Evolutionary conservation across 2,329 filamentous ascomycete genomes (phyloP).

Genomic region (Talaromyces atroroseus): DNA sequence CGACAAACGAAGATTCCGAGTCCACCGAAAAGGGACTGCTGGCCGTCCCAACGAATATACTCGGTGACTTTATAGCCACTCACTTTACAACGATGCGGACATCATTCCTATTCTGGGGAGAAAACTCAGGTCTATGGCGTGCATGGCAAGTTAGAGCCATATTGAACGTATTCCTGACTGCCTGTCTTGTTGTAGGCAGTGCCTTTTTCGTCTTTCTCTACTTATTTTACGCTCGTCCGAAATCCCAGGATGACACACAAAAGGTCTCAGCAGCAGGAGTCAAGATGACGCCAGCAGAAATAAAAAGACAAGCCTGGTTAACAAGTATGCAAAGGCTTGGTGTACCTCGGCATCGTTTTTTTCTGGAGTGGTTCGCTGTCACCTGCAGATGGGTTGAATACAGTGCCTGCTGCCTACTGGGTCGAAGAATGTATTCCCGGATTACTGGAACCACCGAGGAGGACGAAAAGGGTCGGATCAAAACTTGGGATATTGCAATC

Average conservation of each 20-base stretch:
- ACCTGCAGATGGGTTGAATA: conserved; percentile 76
- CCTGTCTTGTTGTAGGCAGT: conserved; percentile 48
- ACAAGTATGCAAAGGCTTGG: conserved; percentile 89
- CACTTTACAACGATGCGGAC: conserved; percentile 22
- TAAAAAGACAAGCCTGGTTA: conserved; percentile 84
- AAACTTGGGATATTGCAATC: conserved; percentile 88
- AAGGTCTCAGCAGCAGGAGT: conserved; percentile 24
- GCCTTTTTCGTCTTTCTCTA: conserved; percentile 54
- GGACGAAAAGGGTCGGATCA: conserved; percentile 77
- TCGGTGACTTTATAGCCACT: conserved; percentile 36
- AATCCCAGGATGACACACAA: conserved; percentile 45
- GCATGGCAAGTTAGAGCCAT: conserved; percentile 36
- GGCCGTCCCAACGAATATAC: conserved; percentile 56
- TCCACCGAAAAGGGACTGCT: conserved; percentile 62
- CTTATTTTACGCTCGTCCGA: conserved; percentile 53
- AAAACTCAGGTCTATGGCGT: conserved; percentile 24
- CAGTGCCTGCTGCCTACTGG: conserved; percentile 70
- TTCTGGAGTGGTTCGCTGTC: conserved; percentile 77
- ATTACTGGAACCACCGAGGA: conserved; percentile 77
- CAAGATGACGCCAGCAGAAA: conserved; percentile 66
- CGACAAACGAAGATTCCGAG: conserved; percentile 60
- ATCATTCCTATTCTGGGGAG: conserved; percentile 11
- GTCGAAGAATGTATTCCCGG: conserved; percentile 68
- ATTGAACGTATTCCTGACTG: conserved; percentile 45
- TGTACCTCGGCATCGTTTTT: conserved; percentile 80